Evolutionary conservation across 768 basidiomycete species (phyloP).

Genomic region (Ephemerocybe angulata): DNA sequence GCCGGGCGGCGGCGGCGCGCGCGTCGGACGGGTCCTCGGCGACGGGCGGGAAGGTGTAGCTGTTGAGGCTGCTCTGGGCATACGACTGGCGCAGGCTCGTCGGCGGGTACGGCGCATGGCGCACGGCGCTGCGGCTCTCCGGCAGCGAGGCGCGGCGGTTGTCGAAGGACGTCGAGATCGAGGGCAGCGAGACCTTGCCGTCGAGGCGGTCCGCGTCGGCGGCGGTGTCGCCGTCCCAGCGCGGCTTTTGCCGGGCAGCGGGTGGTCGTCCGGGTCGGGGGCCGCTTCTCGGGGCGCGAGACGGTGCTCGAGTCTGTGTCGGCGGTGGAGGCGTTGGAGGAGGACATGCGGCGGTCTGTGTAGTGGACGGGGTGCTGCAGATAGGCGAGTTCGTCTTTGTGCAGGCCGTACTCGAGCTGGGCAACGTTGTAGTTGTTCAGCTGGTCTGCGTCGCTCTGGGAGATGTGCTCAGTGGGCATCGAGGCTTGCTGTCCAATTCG

Average conservation of each 20-base stretch:
- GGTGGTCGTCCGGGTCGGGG: constrained; percentile 41
- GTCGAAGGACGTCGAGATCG: constrained; percentile 69
- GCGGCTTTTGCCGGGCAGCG: constrained; percentile 34
- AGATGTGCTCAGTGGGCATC: constrained; percentile 57
- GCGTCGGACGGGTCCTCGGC: constrained; percentile 38
- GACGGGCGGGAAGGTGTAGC: constrained; percentile 57
- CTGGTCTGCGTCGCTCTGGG: constrained; percentile 34
- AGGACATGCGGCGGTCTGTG: constrained; percentile 71
- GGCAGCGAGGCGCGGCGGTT: constrained; percentile 69
- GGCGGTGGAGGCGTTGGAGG: constrained; percentile 63
- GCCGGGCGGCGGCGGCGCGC: constrained; percentile 21
- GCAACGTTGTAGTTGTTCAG: constrained; percentile 60
- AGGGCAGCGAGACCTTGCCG: constrained; percentile 64
- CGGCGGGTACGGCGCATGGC: constrained; percentile 57
- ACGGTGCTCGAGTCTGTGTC: constrained; percentile 58
- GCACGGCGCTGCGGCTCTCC: constrained; percentile 55
- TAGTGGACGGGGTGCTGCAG: constrained; percentile 54
- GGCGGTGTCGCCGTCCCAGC: constrained; percentile 33
- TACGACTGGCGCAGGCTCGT: constrained; percentile 42
- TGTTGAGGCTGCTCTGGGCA: constrained; percentile 44
- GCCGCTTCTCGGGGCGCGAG: constrained; percentile 56
- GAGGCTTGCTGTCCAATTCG: constrained; percentile 9
- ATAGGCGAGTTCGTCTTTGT: constrained; percentile 36
- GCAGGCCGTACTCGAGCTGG: constrained; percentile 62
- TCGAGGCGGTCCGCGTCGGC: constrained; percentile 32